Percentiles rank a stretch among this genome's conserved stretches.
These are phyloP conservation scores for Phaeosphaeriaceae sp. DNA, from an alignment of 2,329 filamentous ascomycete species.

Conservation along the genomic window DNA sequence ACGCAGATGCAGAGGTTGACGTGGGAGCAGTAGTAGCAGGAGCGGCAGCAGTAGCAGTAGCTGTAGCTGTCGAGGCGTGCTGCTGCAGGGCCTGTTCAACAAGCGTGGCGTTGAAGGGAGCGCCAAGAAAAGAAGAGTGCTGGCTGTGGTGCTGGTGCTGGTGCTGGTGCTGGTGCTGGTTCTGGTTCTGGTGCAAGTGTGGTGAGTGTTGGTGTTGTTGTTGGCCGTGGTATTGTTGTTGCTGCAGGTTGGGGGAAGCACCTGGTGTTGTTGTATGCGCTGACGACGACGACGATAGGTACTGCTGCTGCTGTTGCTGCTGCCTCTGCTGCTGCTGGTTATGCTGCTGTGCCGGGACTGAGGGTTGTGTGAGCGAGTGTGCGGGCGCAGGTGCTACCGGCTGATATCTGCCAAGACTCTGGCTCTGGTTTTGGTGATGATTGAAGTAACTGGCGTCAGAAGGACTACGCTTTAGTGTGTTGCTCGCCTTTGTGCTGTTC, in stretches of 20 bases:
- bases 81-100: conserved; percentile 34
- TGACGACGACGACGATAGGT: conserved; percentile 22
- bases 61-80: too few species aligned
- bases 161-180: conserved; percentile 15
- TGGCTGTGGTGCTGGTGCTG: conserved; percentile 4
- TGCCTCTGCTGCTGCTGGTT: too few species aligned
- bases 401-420: conserved; percentile 17
- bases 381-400: background rate
- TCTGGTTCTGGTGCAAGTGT: too few species aligned
- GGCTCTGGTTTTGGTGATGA: conserved; percentile 2
- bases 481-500: conserved; percentile 20
- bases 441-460: conserved; percentile 28
- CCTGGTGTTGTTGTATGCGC: too few species aligned
- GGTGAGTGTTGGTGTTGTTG: conserved; percentile 7
- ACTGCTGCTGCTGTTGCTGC: conserved; percentile 8
- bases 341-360: background rate
- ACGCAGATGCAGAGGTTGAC: too few species aligned
- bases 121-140: conserved; percentile 32
- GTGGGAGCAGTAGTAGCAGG: too few species aligned
- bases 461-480: conserved; percentile 25
- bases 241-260: conserved; percentile 24
- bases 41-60: too few species aligned
- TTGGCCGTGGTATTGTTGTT: conserved; percentile 10
- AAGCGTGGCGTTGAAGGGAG: conserved; percentile 48
- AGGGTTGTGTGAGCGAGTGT: conserved; percentile 11